phyloP scores from a whole-genome alignment of 345 rosid genomes.

The Erucastrum elatum region DNA sequence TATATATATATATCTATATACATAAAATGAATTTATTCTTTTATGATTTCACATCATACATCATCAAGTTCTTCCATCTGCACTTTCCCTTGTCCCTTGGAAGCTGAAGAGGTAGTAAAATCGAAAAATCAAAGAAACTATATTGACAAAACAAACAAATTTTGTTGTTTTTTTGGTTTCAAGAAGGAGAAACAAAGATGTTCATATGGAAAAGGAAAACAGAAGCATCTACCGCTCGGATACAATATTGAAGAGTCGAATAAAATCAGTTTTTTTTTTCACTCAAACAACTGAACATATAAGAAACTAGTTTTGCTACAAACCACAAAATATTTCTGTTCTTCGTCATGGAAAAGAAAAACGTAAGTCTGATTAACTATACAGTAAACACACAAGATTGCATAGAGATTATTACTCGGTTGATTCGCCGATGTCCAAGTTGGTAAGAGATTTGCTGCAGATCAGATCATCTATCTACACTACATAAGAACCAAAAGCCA shows the following conservation, averaged over 20 bases:
- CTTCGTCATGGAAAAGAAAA: background rate
- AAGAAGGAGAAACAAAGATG: background rate
- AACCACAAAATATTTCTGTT: background rate
- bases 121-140: background rate
- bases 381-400: background rate
- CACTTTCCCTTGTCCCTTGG: too few relatives aligned
- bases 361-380: background rate
- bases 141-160: background rate
- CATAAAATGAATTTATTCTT: too few relatives aligned
- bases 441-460: background rate
- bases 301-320: background rate
- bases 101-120: too few relatives aligned
- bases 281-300: background rate
- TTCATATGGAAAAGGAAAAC: background rate
- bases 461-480: background rate
- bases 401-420: background rate
- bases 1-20: too few relatives aligned
- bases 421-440: background rate
- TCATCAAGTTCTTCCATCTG: too few relatives aligned
- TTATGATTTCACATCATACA: too few relatives aligned
- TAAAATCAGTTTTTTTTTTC: background rate
- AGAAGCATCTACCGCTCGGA: background rate
- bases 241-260: background rate
- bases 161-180: too few relatives aligned
- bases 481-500: background rate